phyloP scores from a whole-genome alignment of 1,284 basidiomycete species.

The Trichosporon sp. region DNA sequence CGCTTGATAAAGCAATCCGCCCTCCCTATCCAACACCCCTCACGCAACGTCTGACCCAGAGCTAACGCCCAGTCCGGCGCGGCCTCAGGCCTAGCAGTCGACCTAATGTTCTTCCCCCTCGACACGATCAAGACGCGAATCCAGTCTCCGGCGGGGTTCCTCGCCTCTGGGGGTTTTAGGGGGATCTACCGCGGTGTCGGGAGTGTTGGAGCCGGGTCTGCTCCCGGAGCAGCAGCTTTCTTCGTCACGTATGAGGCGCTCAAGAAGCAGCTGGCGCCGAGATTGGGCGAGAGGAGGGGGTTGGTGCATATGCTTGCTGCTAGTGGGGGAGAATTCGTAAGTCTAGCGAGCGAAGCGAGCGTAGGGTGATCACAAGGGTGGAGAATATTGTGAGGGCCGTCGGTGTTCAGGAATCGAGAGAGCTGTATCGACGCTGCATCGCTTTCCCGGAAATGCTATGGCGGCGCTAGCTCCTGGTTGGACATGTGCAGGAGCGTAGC shows the following conservation, averaged over 20 bases:
- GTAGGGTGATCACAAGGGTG: background rate
- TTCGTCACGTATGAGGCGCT: constrained; percentile 91
- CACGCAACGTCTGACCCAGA: background rate
- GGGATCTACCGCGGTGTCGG: constrained; percentile 93
- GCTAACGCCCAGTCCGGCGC: constrained; percentile 65
- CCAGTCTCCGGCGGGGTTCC: constrained; percentile 82
- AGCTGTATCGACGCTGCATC: too few relatives aligned
- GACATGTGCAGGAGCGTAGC: too few relatives aligned
- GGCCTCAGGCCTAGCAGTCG: constrained; percentile 79
- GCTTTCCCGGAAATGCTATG: too few relatives aligned
- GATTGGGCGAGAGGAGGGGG: constrained; percentile 56
- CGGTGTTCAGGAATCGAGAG: too few relatives aligned
- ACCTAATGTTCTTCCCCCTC: constrained; percentile 92
- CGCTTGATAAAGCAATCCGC: too few relatives aligned
- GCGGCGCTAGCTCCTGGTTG: too few relatives aligned
- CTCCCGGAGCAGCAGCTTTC: constrained; percentile 92
- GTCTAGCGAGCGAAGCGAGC: constrained; percentile 16
- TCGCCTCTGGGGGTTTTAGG: constrained; percentile 76
- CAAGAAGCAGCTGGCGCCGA: constrained; percentile 65
- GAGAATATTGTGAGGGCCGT: background rate
- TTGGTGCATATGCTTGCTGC: constrained; percentile 76
- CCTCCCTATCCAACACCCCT: too few relatives aligned
- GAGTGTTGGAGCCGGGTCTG: constrained; percentile 90
- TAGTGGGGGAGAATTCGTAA: constrained; percentile 74
- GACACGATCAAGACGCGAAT: constrained; percentile 95